Base-by-base conservation (phyloP, 352 stramenopile species). In the Sclerospora graminicola region DNA sequence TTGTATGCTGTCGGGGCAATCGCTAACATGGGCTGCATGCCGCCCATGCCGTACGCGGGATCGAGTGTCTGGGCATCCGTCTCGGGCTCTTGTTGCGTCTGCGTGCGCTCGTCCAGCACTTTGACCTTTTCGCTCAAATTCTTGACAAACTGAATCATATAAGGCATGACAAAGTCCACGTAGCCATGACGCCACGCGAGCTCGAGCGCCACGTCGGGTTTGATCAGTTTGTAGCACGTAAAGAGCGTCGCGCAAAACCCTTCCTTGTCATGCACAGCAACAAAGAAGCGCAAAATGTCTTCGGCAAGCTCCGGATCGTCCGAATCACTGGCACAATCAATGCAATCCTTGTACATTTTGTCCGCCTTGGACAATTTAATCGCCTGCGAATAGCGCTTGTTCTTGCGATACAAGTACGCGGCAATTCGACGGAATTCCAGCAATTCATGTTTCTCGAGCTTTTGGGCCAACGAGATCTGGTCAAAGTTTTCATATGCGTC, bases 291-390 rank as follows among this genome's bases (percentile, higher is more conserved):
- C 31, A 99, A 69, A 35, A 99, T 86, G 42, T 97, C 90, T 59
- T 99, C 96, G 16, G 96, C 96, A 16, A 98, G 86, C 26, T 98
- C 93, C 27, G 75, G 61, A 56, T 98, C 94, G 28, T 88, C 79
- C 41, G 95, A 99, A 61, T 98, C 90, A 27, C 93, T 94, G 19
- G 95, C 95, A 45, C 95, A 99, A 58, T 99, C 96, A 54, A 99
- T 99, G 61, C 95, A 98, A 53, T 99, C 97, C 78, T 99, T 99
- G 90, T 98, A 99, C 95, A 99, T 99, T 58, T 97, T 97, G 79
- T 99, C 96, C 27, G 90, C 91, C 88, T 99, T 99, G 15, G 93
- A 98, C 46, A 99, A 76, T 48, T 97, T 95, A 51, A 99, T 95
- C 27, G 89, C 97, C 68, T 99, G 94, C 48, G 84, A 70, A 70